Conservation (phyloP, 495 filamentous ascomycete genomes). For the Elaphomyces granulatus region DNA sequence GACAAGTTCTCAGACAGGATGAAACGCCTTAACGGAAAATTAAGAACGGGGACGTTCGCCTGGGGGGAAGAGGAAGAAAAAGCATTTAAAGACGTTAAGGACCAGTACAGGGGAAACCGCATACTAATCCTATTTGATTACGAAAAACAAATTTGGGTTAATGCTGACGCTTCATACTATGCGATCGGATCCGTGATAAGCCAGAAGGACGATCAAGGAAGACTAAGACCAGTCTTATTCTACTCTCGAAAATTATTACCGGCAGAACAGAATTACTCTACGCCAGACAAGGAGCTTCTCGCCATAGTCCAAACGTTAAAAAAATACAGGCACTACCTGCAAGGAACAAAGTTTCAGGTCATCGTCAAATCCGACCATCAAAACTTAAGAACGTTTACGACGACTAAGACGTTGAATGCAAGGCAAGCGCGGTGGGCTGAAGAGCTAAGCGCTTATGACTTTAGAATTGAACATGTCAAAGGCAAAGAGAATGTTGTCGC, state of each 20-base stretch:
- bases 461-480: background rate
- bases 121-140: background rate
- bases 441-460: background rate
- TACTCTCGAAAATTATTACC: background rate
- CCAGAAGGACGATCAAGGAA: background rate
- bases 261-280: background rate
- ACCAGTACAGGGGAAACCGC: background rate
- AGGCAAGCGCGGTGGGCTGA: background rate
- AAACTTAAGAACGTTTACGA: background rate
- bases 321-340: background rate
- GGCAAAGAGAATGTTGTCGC: background rate
- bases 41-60: background rate
- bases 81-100: background rate
- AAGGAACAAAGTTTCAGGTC: background rate
- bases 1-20: background rate
- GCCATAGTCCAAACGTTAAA: background rate
- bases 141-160: background rate
- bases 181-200: background rate
- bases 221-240: background rate
- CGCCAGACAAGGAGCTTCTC: background rate
- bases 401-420: background rate
- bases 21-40: background rate
- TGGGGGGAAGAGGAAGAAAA: background rate
- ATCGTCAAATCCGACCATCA: background rate
- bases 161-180: background rate